phyloP scores from a whole-genome alignment of 441 rosid species.

The Daphne laureola region DNA sequence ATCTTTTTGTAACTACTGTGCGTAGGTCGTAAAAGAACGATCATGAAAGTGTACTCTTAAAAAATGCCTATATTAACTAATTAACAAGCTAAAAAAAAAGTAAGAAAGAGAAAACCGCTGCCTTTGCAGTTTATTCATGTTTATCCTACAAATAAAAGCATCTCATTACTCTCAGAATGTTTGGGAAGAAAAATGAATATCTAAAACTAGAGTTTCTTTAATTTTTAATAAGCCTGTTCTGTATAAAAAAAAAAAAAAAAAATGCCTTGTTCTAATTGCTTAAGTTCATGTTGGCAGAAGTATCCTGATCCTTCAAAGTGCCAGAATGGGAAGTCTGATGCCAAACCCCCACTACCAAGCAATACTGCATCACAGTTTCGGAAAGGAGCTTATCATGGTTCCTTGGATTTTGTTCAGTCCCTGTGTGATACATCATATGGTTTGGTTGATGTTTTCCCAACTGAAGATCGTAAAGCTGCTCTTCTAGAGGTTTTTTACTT shows the following conservation, averaged over 20 bases:
- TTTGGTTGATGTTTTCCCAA: slow-evolving; percentile 90
- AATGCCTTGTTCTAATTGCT: slow-evolving; percentile 6
- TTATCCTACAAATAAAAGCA: neutral
- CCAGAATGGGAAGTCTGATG: slow-evolving; percentile 54
- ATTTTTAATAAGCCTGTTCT: slow-evolving; percentile 8
- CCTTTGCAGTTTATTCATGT: slow-evolving; percentile 2
- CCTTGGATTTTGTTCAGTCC: slow-evolving; percentile 88
- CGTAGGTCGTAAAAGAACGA: too few species aligned
- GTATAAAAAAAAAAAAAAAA: too few species aligned
- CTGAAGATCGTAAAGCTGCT: slow-evolving; percentile 93
- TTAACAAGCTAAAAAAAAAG: neutral
- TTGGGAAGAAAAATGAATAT: neutral
- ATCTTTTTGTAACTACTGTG: too few species aligned
- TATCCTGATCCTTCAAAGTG: slow-evolving; percentile 83
- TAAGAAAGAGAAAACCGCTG: neutral
- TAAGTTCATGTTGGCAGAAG: slow-evolving; percentile 39
- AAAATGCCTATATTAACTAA: too few species aligned
- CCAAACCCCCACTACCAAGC: slow-evolving; percentile 79
- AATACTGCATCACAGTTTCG: slow-evolving; percentile 67
- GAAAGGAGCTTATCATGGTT: slow-evolving; percentile 88
- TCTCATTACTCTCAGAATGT: neutral
- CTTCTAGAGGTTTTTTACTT: slow-evolving; percentile 69
- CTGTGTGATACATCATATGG: slow-evolving; percentile 96
- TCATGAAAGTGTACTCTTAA: too few species aligned
- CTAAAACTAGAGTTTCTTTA: neutral